Evolutionary conservation across 2,329 filamentous ascomycete genomes (phyloP), one percentile per base, ranked within the genome.

Genomic region (Hymenoscyphus scutula): DNA sequence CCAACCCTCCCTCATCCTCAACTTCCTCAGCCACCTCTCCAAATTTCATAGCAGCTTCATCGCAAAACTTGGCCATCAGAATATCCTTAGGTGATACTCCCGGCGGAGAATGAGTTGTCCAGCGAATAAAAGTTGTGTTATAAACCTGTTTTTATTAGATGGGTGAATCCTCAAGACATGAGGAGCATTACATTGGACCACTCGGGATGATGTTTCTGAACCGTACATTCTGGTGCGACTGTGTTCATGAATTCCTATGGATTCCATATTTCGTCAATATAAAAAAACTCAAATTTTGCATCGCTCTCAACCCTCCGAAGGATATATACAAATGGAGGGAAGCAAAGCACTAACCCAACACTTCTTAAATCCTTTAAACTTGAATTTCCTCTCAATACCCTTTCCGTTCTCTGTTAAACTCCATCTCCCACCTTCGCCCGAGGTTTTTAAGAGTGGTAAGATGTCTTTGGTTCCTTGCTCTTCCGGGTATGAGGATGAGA

Each of bases 241-340:
- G 81, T 81, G n/a, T 87, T 89, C 88, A 91, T 91, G 76, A 91
- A 92, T 66, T 88, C 86, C 87, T 89, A 65, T n/a, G 10, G 27
- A 29, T 29, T 29, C 27, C 32, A 15, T 30, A 48, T 1, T n/a
- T 17, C n/a, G 7, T 38, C n/a, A 48, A n/a, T 15, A 29, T 6
- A n/a, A 34, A 29, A 29, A n/a, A n/a, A n/a, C n/a, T n/a, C n/a
- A n/a, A n/a, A n/a, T n/a, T n/a, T n/a, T 13, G 13, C 3, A 4
- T 57, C 27, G 37, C 64, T 64, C 57, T 32, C 56, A 45, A 4
- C 10, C 27, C 17, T 11, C 27, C 8, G 56, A 13, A 57, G 59
- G 27, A 17, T 13, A 61, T 30, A 61, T 15, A 11, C 17, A 13
- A 54, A 54, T 13, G 32, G 17, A 51, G 15, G 59, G 53, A 62